Conservation (phyloP, 306 rosid species). For the Pterocarpus santalinus region DNA sequence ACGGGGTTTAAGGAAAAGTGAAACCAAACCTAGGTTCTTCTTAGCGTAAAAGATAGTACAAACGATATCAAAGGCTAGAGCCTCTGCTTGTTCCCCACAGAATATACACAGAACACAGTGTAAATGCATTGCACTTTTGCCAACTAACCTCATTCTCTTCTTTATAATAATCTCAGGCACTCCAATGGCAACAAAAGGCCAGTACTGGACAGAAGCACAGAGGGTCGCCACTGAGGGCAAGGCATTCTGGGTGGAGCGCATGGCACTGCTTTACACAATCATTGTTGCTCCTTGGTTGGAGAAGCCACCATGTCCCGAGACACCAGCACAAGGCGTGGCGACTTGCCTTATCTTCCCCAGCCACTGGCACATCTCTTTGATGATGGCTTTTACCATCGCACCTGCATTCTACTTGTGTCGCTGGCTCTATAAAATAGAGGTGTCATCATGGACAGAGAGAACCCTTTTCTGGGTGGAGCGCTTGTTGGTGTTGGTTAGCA, state of each 20-base stretch:
- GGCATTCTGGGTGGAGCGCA: not conserved
- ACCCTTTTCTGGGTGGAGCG: not conserved
- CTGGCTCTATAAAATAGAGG: not conserved
- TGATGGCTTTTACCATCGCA: not conserved
- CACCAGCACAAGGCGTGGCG: too few relatives aligned
- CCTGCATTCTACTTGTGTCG: not conserved
- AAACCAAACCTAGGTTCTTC: too few relatives aligned
- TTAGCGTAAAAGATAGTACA: too few relatives aligned
- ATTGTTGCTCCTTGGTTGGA: not conserved
- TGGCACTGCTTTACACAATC: not conserved
- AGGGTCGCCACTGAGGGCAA: not conserved
- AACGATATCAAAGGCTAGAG: too few relatives aligned
- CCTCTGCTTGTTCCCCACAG: too few relatives aligned
- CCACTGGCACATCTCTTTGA: not conserved
- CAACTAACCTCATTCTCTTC: too few relatives aligned
- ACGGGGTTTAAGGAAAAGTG: too few relatives aligned
- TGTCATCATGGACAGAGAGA: not conserved
- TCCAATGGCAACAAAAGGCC: not conserved
- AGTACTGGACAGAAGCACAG: conserved; percentile 4
- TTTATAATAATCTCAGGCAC: too few relatives aligned
- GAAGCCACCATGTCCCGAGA: too few relatives aligned
- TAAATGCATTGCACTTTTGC: too few relatives aligned
- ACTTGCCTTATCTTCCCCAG: not conserved
- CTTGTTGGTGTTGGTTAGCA: not conserved
- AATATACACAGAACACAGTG: too few relatives aligned